Percentiles rank a stretch among this genome's conserved stretches.
Conservation (phyloP, 1,284 basidiomycete genomes). For the Puccinia triticina region DNA sequence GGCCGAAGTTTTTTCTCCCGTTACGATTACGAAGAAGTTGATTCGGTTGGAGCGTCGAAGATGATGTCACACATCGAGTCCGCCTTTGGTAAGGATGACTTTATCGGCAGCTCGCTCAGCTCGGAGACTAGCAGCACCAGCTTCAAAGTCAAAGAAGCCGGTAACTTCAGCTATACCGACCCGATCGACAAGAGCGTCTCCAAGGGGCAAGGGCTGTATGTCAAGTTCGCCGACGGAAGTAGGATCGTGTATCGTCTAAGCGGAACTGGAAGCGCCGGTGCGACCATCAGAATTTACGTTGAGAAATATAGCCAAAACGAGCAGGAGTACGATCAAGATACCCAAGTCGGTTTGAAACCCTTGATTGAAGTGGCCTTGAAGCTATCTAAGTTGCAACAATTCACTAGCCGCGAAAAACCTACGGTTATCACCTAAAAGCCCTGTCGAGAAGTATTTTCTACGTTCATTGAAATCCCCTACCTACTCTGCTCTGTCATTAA, state of each 20-base stretch:
- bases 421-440: constrained; percentile 82
- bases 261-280: constrained; percentile 92
- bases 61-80: constrained; percentile 79
- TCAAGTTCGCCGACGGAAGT: constrained; percentile 86
- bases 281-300: constrained; percentile 68
- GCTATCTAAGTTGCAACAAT: constrained; percentile 80
- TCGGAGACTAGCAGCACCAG: constrained; percentile 70
- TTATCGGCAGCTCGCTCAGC: constrained; percentile 70
- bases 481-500: neutral
- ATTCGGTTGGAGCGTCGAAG: constrained; percentile 82
- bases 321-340: constrained; percentile 73
- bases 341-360: constrained; percentile 87
- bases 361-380: constrained; percentile 90
- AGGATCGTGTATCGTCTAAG: constrained; percentile 93
- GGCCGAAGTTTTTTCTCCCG: constrained; percentile 79
- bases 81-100: constrained; percentile 70
- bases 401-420: constrained; percentile 82
- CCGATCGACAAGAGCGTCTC: constrained; percentile 92
- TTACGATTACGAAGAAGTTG: constrained; percentile 98
- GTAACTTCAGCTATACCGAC: constrained; percentile 94
- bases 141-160: constrained; percentile 78
- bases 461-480: neutral
- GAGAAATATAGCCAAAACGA: constrained; percentile 81
- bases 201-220: constrained; percentile 93
- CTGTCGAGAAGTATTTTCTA: no score